Base-by-base conservation (phyloP, 352 stramenopile genomes). In the Globisporangium nodosum region DNA sequence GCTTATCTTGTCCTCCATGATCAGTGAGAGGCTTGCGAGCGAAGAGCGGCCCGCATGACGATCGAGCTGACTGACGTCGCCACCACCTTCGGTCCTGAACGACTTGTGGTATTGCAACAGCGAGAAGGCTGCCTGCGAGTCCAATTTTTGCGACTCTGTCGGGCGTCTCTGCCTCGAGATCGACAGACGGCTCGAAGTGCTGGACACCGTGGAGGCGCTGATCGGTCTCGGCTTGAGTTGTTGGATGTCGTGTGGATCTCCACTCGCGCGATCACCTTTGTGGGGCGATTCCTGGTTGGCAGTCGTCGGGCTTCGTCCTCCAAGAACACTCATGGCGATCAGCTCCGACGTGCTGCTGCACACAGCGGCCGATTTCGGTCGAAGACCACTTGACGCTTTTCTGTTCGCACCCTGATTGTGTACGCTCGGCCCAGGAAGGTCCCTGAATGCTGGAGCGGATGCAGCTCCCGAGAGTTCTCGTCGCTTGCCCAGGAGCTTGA, bases 341-440 rank as follows among this genome's bases (percentile, higher is more conserved):
- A 83, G 48, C 4, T 71, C 66, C 1, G 70, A 54, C 15, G 73
- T 71, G 64, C 70, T 85, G 49, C 63, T 81, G 61, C 69, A 84
- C 6, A 76, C 58, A 52, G 66, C 62, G 24, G 74, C 77, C 48
- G 77, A 84, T 50, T 77, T 74, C 43, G 77, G 72, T 16, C 76
- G 70, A 52, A 74, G 52, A 40, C 33, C 42, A 5, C 48, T 2
- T 15, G 61, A 54, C 18, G 37, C 30, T 5, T 31, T 49, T 5
- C 47, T 49, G 18, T 16, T 56, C 18, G 58, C 9, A 45, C 9
- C 12, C 13, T 9, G 35, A 43, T 4, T 35, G 15, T 33, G 43
- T 37, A 53, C 42, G 48, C 51, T 47, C 5, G 52, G 7, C 46
- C 43, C 15, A 51, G 42, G 45, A 7, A 39, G 33, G 35, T 45